These are phyloP conservation scores for Climacium dendroides DNA, from an alignment of 225 moss, liverwort and hornwort genomes.

Conservation along the genomic window DNA sequence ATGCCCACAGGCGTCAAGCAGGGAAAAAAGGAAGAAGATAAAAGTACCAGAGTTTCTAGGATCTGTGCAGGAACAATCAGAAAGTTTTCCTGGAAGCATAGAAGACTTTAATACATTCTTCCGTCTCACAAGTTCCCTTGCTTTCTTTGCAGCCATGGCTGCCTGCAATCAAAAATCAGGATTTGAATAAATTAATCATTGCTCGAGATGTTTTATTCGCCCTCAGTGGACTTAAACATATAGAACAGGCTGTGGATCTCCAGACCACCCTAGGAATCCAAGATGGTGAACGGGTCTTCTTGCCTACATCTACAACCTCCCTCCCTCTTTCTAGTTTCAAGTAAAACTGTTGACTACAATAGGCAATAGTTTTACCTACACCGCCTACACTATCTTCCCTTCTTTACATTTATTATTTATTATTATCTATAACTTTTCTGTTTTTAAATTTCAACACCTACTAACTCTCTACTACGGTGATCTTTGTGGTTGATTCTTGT, in stretches of 20 bases:
- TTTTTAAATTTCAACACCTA: background rate
- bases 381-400: background rate
- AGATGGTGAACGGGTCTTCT: background rate
- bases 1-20: background rate
- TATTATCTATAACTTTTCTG: background rate
- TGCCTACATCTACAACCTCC: background rate
- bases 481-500: background rate
- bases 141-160: slow-evolving; percentile 97
- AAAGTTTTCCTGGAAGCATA: slow-evolving; percentile 98
- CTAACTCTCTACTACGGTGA: background rate
- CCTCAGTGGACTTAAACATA: background rate
- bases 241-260: background rate
- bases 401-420: background rate
- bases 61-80: slow-evolving; percentile 97
- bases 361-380: background rate
- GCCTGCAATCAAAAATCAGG: slow-evolving; percentile 35
- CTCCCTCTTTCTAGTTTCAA: background rate
- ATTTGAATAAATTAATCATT: background rate
- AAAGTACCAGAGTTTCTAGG: slow-evolving; percentile 64
- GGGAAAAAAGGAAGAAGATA: background rate
- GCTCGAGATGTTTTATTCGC: background rate
- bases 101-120: slow-evolving; percentile 92
- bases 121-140: slow-evolving; percentile 93
- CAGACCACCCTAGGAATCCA: background rate
- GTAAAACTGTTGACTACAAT: background rate